phyloP scores from a whole-genome alignment of 352 stramenopile genomes.

The Pythium dissotocum region DNA sequence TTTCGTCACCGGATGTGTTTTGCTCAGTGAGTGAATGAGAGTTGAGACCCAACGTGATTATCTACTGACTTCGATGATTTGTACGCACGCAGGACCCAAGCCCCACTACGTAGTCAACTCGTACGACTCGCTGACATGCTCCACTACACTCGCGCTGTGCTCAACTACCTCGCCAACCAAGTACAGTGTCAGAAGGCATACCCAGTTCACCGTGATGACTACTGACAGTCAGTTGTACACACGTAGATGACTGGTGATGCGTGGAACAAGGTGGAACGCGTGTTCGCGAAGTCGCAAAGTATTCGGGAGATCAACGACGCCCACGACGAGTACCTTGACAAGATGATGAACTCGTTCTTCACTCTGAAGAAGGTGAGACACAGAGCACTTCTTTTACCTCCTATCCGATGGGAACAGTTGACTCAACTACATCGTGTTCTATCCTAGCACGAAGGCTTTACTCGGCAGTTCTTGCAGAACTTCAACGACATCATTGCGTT shows the following conservation, averaged over 20 bases:
- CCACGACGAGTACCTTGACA: constrained; percentile 64
- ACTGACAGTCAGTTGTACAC: constrained; percentile 3
- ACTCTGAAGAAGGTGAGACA: constrained; percentile 61
- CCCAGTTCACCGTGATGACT: neutral
- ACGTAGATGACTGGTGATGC: constrained; percentile 29
- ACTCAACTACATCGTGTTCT: neutral
- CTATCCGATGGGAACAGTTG: neutral
- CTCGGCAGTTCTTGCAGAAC: constrained; percentile 67
- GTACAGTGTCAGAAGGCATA: constrained; percentile 23
- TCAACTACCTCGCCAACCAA: constrained; percentile 72
- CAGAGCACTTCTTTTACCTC: neutral
- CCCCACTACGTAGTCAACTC: constrained; percentile 40
- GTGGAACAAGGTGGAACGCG: constrained; percentile 25
- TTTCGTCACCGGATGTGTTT: constrained; percentile 57
- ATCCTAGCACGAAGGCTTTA: constrained; percentile 56
- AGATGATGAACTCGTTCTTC: constrained; percentile 70
- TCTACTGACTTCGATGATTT: neutral
- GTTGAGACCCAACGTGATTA: neutral
- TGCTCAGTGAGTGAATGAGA: constrained; percentile 37
- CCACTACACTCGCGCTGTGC: constrained; percentile 69
- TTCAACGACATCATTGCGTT: constrained; percentile 78
- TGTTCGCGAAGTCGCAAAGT: constrained; percentile 30
- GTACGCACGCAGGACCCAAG: constrained; percentile 38
- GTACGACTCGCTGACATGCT: constrained; percentile 72
- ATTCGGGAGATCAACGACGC: constrained; percentile 55